phyloP scores from a whole-genome alignment of 2,329 filamentous ascomycete genomes.

The Reticulascus tulasneorum region DNA sequence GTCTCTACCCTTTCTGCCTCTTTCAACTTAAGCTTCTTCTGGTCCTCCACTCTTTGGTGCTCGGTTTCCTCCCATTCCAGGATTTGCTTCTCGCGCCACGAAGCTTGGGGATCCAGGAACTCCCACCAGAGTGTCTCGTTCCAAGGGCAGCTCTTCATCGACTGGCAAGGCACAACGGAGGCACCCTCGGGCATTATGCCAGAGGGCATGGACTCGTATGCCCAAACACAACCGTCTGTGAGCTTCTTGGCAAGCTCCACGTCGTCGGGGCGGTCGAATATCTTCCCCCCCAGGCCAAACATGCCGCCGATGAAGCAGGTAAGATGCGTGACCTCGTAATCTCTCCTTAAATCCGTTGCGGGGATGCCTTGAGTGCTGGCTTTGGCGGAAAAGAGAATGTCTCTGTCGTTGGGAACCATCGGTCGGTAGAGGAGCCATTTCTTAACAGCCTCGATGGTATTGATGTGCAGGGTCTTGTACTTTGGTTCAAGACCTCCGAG shows the following conservation, averaged over 20 bases:
- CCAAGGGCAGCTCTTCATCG: constrained; percentile 45
- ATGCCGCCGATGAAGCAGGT: constrained; percentile 69
- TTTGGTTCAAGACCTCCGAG: constrained; percentile 70
- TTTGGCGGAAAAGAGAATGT: constrained; percentile 72
- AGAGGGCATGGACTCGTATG: constrained; percentile 55
- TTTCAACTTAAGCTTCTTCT: constrained; percentile 21
- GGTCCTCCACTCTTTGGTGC: constrained; percentile 24
- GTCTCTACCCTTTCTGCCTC: constrained; percentile 6
- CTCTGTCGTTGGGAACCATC: constrained; percentile 61
- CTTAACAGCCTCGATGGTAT: constrained; percentile 63
- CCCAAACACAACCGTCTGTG: constrained; percentile 68
- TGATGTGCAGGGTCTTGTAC: constrained; percentile 70
- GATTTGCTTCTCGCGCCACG: constrained; percentile 39
- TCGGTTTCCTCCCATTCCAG: constrained; percentile 41
- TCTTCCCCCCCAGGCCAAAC: constrained; percentile 62
- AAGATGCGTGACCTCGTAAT: constrained; percentile 61
- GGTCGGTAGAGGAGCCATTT: constrained; percentile 75
- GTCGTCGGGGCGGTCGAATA: constrained; percentile 56
- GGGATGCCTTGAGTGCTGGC: constrained; percentile 42
- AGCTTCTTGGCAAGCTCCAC: constrained; percentile 60
- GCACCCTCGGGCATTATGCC: constrained; percentile 64
- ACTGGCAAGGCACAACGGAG: constrained; percentile 44
- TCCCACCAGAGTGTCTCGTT: constrained; percentile 48
- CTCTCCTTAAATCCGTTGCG: constrained; percentile 33
- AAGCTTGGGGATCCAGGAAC: constrained; percentile 41